Base-by-base conservation (phyloP, 768 basidiomycete species). In the Naganishia kalamii region DNA sequence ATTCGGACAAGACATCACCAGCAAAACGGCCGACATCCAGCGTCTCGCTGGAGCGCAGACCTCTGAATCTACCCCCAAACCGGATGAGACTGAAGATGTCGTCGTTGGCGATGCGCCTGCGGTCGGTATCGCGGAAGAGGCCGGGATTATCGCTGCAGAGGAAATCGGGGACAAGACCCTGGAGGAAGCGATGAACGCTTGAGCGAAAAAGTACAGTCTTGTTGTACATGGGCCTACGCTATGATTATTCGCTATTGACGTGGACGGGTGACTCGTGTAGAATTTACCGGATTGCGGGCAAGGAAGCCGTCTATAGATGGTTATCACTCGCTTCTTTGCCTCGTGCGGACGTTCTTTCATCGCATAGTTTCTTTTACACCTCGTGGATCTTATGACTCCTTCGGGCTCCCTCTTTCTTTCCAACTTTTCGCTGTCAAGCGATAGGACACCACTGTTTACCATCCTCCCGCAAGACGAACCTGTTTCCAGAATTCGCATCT, bases 1-100 rank as follows among this genome's bases (percentile, higher is more conserved):
- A 11, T 98, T 89, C 72, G 88, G 87, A 1, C 82, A 84, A 51
- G 92, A 96, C 72, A 81, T 32, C 69, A 74, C 33, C 63, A 73
- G 15, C 50, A 65, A 27, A 49, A 63, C 13, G 23, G 25, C 23
- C 29, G 49, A 23, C 43, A 52, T 29, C n/a, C 52, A 29, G 54
- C 41, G 48, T 25, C 54, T 57, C n/a, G 54, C 54, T 21, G 37
- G 13, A 32, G 29, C 29, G 35, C 11, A 29, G 43, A 37, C 62
- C 13, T 41, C 47, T 21, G 52, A 50, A 11, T 61, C 44, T 1
- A 54, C 44, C 17, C 65, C 35, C 30, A 61, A 63, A 23, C 63
- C 32, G 35, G 63, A 52, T 23, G 67, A 44, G 57, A 63, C 54
- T n/a, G 71, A 43, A 32, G 57, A 51, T 10, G 68, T 59, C 23